Percentiles rank a stretch among this genome's conserved stretches.
Conservation (phyloP, 257 asterid species). For the Paulownia fortunei region DNA sequence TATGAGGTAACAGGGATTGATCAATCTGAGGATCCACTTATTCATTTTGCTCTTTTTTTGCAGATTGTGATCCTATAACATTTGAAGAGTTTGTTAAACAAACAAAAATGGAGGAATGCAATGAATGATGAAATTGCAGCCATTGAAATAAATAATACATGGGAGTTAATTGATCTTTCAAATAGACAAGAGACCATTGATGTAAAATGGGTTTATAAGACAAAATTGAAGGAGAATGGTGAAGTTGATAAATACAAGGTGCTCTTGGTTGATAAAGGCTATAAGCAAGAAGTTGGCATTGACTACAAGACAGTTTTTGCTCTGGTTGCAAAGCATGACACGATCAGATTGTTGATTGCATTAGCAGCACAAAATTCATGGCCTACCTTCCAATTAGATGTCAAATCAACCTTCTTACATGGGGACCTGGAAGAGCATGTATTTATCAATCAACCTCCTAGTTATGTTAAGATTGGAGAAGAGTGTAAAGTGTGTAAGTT, state of each 20-base stretch:
- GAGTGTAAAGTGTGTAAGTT: no score
- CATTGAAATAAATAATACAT: slow-evolving; percentile 7
- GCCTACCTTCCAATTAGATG: slow-evolving; percentile 1
- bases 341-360: neutral
- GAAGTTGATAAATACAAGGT: slow-evolving; percentile 14
- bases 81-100: neutral
- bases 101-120: neutral
- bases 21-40: no score
- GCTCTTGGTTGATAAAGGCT: neutral
- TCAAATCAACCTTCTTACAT: slow-evolving; percentile 1
- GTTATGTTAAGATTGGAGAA: no score
- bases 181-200: neutral
- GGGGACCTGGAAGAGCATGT: no score
- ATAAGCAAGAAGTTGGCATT: neutral
- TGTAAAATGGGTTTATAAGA: slow-evolving; percentile 13
- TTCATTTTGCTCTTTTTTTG: neutral
- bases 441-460: no score
- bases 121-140: neutral
- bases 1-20: no score
- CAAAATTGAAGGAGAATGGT: slow-evolving; percentile 6
- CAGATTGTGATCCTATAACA: neutral
- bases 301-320: neutral
- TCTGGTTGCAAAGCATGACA: neutral
- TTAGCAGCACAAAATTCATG: neutral
- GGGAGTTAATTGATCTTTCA: neutral